Conservation (phyloP, 192 early-diverging fungal genomes). For the Coemansia sp. region DNA sequence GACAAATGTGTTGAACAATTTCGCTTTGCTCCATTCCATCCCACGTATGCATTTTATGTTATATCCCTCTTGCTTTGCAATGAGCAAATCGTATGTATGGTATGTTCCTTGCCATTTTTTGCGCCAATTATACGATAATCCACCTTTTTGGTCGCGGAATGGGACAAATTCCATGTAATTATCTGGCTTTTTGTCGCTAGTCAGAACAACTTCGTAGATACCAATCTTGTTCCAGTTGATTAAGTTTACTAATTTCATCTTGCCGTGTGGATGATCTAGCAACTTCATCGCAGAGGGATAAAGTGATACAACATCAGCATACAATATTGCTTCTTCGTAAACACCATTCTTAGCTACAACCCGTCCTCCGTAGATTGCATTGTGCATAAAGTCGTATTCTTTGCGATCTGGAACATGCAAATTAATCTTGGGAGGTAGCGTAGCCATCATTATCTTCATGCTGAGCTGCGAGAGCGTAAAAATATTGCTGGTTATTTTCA, state of each 20-base stretch:
- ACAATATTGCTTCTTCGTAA: not conserved
- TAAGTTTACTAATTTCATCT: no score
- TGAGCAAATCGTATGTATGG: conserved; percentile 4
- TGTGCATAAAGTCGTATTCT: not conserved
- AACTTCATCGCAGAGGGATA: not conserved
- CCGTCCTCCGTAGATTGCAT: not conserved
- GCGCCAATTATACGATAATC: not conserved
- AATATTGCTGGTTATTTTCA: not conserved
- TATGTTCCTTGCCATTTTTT: not conserved
- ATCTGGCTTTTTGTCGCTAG: no score
- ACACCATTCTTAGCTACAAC: conserved; percentile 4
- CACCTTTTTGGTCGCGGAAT: not conserved
- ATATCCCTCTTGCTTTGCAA: not conserved
- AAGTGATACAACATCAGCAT: not conserved
- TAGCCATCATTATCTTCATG: conserved; percentile 6
- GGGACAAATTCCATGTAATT: no score
- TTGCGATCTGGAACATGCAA: not conserved
- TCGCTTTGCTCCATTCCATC: not conserved
- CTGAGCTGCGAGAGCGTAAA: not conserved
- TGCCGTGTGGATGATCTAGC: no score
- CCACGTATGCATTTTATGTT: conserved; percentile 2
- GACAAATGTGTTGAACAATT: conserved; percentile 3
- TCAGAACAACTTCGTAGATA: no score
- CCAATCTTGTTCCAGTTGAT: no score
- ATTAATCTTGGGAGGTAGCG: not conserved